Base-by-base conservation (phyloP, 169 alveolate species). In the Plasmodium blacklocki region DNA sequence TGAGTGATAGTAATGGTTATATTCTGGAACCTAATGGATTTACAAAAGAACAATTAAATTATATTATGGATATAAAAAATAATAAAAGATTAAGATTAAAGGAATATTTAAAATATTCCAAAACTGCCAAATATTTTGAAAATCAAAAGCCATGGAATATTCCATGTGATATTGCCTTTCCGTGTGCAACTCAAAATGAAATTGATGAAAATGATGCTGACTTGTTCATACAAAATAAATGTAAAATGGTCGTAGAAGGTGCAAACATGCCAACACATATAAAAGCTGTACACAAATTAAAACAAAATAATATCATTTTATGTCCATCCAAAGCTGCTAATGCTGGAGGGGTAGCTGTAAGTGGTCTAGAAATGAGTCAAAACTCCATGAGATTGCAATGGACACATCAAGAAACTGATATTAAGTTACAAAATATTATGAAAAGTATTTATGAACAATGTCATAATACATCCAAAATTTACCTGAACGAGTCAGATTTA, bases 281-380 rank as follows among this genome's bases (percentile, higher is more conserved):
- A n/a, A 93, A 88, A n/a, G 98, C 98, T 4, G 80, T 85, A 7
- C 88, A 91, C 59, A 63, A 88, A 50, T 93, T 95, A 76, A 93
- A 89, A 64, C 80, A 76, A 23, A 68, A 74, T 50, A 89, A 93
- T 11, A 88, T 96, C 11, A 43, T 95, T 7, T 67, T 95, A 26
- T 94, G 97, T n/a, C 98, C 98, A 1, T 96, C 95, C 9, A 96
- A 96, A 56, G 98, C 98, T 6, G 97, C 98, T 7, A 96, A 96
- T 83, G 98, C 98, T 6, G 98, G 98, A 4, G 98, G 98, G 3
- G 98, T 96, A 21, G 96, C 97, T 47, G 97, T 95, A 23, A 94
- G 97, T 45, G 98, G 97, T 1, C 74, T 96, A 9, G 98, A 96
- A 68, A 96, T 96, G 98, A 88, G 95, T 18, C 98, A 96, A 76